Evolutionary conservation across 306 rosid genomes (phyloP).

Genomic region (Inga leiocalycina): DNA sequence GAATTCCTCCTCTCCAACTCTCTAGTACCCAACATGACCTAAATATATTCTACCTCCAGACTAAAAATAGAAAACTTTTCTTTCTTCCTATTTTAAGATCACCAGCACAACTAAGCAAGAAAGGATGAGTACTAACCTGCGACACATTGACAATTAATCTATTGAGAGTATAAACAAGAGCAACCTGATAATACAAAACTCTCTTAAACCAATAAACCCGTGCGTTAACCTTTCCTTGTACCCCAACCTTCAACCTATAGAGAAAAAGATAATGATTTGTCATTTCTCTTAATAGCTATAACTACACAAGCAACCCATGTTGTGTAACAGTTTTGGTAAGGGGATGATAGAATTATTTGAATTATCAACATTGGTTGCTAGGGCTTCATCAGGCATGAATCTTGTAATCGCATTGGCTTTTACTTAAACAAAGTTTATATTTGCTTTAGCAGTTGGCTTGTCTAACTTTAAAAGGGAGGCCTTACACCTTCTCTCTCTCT

Average conservation of each 20-base stretch:
- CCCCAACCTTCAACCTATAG: constrained; percentile 67
- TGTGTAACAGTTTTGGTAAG: not conserved
- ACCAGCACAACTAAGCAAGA: constrained; percentile 25
- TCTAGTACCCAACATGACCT: not conserved
- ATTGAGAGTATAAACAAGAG: constrained; percentile 79
- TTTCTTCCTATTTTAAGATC: constrained; percentile 19
- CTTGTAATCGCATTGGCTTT: not conserved
- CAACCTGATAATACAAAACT: constrained; percentile 85
- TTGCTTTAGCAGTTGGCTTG: not conserved
- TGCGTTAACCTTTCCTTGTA: constrained; percentile 55
- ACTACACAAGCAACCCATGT: constrained; percentile 22
- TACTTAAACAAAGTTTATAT: not conserved
- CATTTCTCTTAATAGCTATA: constrained; percentile 32
- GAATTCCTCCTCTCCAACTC: not conserved
- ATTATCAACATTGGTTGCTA: not conserved
- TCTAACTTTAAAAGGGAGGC: not conserved
- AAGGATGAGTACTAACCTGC: constrained; percentile 57
- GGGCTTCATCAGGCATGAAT: not conserved
- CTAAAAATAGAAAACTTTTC: not conserved
- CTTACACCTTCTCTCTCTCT: not conserved
- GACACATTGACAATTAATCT: constrained; percentile 84
- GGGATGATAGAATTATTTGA: constrained; percentile 10
- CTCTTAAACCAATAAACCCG: constrained; percentile 97
- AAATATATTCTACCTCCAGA: constrained; percentile 6
- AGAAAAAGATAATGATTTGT: constrained; percentile 17